Percentiles rank a stretch among this genome's conserved stretches.
phyloP scores from a whole-genome alignment of 2,329 filamentous ascomycete genomes.

The Tympanopsis confertula region DNA sequence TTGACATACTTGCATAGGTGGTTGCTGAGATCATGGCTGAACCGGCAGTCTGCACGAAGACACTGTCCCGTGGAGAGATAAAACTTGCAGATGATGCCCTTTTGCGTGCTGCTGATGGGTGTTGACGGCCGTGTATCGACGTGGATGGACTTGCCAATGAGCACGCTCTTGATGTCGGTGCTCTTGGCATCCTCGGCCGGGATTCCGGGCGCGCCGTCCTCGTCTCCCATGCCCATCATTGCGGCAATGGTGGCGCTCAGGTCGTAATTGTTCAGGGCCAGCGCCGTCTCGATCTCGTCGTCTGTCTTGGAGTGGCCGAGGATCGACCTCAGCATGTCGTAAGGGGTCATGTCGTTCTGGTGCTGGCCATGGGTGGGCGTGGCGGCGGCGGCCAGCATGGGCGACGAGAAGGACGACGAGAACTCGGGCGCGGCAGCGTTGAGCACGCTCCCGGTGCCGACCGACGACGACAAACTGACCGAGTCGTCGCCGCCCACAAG shows the following conservation, averaged over 20 bases:
- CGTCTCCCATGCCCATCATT: constrained; percentile 77
- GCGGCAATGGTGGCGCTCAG: constrained; percentile 81
- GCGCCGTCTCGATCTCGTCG: constrained; percentile 85
- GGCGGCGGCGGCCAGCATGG: background rate
- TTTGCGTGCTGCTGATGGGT: constrained; percentile 66
- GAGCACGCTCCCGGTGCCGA: constrained; percentile 56
- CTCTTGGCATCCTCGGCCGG: constrained; percentile 28
- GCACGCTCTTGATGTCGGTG: constrained; percentile 50
- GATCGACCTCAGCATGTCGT: constrained; percentile 94
- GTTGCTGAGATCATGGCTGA: constrained; percentile 89
- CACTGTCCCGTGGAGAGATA: constrained; percentile 93
- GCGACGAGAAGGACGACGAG: constrained; percentile 32
- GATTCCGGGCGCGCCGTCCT: constrained; percentile 25
- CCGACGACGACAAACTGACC: constrained; percentile 67
- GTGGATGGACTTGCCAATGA: constrained; percentile 84
- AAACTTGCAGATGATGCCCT: constrained; percentile 90
- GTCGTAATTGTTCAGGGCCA: constrained; percentile 84
- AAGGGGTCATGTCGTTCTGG: constrained; percentile 87
- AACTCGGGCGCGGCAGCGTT: constrained; percentile 77
- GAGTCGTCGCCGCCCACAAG: constrained; percentile 78
- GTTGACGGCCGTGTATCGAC: constrained; percentile 65
- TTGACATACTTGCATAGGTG: constrained; percentile 89
- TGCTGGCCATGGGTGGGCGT: constrained; percentile 44
- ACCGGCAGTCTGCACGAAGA: constrained; percentile 86
- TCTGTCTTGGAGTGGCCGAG: constrained; percentile 80